Evolutionary conservation across 768 basidiomycete species (phyloP), one percentile per base, ranked within the genome.

Genomic region (Fomitopsis pulvina): DNA sequence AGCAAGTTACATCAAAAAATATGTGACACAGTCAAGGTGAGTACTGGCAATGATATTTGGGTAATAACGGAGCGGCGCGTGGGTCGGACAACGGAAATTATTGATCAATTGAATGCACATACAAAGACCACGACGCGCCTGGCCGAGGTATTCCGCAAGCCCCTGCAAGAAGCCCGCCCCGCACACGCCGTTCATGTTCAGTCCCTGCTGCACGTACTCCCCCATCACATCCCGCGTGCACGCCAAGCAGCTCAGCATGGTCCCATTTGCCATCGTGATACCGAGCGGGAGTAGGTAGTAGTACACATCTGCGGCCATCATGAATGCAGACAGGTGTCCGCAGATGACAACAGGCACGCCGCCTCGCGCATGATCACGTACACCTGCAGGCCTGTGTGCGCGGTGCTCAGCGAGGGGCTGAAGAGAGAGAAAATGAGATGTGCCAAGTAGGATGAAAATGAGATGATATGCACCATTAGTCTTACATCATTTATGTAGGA

Each of bases 271-370:
- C 1, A 88, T 67, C 9, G 57, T 48, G 20, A 71, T 66, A 11
- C 83, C 87, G 11, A 83, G 73, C 2, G 83, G 82, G 9, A 92
- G 72, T 27, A 71, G 65, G 68, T 88, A 92, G 63, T 81, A 78
- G 69, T 82, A 88, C n/a, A 81, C 63, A 60, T 87, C 86, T 18
- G 80, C 75, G 0, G 85, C 78, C 51, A n/a, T n/a, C n/a, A n/a
- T n/a, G n/a, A 79, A 75, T 12, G 89, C 86, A 52, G 81, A 72
- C 47, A 88, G 4, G 67, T 79, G 91, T 69, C 89, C 92, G 67
- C 88, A 92, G 0, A 78, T 65, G 57, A 81, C 74, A 59, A 55
- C 21, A 77, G 69, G 60, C 90, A 92, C 5, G 75, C 85, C 0
- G 72, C 73, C 12, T 73, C 7, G 14, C 34, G 34, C 34, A 37